Conservation (phyloP, 257 asterid genomes). For the Solanum tarijense region DNA sequence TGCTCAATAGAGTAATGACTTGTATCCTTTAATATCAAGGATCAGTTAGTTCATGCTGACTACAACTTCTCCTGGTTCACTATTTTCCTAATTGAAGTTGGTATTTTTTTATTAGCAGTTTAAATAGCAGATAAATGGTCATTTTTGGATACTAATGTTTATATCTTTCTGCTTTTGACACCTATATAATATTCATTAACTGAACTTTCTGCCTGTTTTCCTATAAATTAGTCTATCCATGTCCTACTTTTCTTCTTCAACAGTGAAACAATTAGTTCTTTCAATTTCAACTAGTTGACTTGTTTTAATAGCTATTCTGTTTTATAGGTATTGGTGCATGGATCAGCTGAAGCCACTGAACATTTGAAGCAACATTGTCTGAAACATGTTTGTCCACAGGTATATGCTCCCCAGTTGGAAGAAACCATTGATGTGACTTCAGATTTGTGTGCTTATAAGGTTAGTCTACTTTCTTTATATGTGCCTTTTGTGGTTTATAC, state of each 20-base stretch:
- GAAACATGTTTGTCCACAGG: conserved; percentile 77
- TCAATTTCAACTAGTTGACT: not conserved
- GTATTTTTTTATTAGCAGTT: not conserved
- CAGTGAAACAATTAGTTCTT: not conserved
- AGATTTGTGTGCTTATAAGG: conserved; percentile 97
- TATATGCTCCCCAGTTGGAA: conserved; percentile 90
- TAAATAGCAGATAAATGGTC: not conserved
- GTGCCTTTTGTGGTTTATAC: not conserved
- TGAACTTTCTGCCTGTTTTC: not conserved
- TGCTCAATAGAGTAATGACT: not conserved
- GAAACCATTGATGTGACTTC: conserved; percentile 97
- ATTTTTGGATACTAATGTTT: not conserved
- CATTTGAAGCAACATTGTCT: conserved; percentile 88
- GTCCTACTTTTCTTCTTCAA: not conserved
- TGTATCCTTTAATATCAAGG: not conserved
- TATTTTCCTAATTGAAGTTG: not conserved
- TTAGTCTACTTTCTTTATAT: conserved; percentile 11
- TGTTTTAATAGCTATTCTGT: conserved; percentile 9
- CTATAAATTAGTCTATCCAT: not conserved
- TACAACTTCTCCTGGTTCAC: not conserved
- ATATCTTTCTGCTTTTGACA: not conserved
- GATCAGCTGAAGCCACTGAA: conserved; percentile 99
- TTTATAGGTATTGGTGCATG: conserved; percentile 90
- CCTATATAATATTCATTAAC: not conserved
- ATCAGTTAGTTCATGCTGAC: not conserved